phyloP scores from a whole-genome alignment of 306 rosid genomes.

The Alnus rubra region DNA sequence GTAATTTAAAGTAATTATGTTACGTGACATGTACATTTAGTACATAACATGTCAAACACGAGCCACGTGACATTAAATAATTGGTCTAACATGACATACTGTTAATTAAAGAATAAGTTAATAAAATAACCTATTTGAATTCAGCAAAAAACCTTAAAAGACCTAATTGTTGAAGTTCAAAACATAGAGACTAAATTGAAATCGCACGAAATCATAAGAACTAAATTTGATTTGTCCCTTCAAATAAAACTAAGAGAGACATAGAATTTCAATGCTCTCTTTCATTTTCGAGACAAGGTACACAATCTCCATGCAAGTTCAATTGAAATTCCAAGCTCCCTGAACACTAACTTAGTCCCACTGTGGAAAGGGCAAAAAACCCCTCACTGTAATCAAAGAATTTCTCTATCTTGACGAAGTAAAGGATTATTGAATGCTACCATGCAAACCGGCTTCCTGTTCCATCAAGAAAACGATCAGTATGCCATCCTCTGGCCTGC shows the following conservation, averaged over 20 bases:
- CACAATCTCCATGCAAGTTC: neutral
- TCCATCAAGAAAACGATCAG: slow-evolving; percentile 92
- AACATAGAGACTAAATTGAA: too few relatives aligned
- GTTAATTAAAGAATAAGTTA: too few relatives aligned
- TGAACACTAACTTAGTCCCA: neutral
- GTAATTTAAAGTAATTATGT: too few relatives aligned
- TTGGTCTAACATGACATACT: too few relatives aligned
- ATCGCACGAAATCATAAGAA: too few relatives aligned
- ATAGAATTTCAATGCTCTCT: neutral
- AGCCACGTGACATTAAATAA: too few relatives aligned
- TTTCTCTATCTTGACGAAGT: slow-evolving; percentile 7
- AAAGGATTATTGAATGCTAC: slow-evolving; percentile 19
- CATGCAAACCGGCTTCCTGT: slow-evolving; percentile 73
- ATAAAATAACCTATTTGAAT: too few relatives aligned
- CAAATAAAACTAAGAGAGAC: neutral
- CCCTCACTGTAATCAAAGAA: neutral
- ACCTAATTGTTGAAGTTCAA: too few relatives aligned
- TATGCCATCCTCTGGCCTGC: slow-evolving; percentile 90
- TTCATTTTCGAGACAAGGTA: neutral
- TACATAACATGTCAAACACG: too few relatives aligned
- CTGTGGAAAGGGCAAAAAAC: neutral
- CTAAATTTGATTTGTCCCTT: too few relatives aligned
- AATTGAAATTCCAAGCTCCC: neutral
- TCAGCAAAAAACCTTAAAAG: too few relatives aligned
- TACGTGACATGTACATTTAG: too few relatives aligned